These are phyloP conservation scores for Spongiforma sp. DNA, from an alignment of 1,284 basidiomycete species.

Conservation along the genomic window DNA sequence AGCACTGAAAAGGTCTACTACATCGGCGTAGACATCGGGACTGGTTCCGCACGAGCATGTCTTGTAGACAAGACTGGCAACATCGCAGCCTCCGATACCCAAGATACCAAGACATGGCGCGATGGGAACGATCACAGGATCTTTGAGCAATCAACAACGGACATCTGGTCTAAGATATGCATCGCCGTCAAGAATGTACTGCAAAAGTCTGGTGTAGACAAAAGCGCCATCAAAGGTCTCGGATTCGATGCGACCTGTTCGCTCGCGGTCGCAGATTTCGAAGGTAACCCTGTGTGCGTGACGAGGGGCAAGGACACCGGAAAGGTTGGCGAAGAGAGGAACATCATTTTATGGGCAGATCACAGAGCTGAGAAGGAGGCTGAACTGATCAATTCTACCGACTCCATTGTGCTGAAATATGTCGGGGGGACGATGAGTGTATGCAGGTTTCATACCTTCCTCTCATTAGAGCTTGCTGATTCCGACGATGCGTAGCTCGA, in stretches of 20 bases:
- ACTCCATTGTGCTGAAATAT: slow-evolving; percentile 89
- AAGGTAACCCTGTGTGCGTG: slow-evolving; percentile 82
- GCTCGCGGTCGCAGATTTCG: slow-evolving; percentile 82
- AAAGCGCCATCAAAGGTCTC: slow-evolving; percentile 80
- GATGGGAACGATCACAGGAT: slow-evolving; percentile 87
- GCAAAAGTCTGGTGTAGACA: slow-evolving; percentile 61
- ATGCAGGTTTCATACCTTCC: slow-evolving; percentile 39
- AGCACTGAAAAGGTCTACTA: slow-evolving; percentile 49
- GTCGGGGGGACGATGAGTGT: slow-evolving; percentile 98
- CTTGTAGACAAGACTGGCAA: slow-evolving; percentile 81
- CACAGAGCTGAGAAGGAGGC: slow-evolving; percentile 95
- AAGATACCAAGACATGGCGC: slow-evolving; percentile 86
- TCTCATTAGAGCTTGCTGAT: slow-evolving; percentile 9
- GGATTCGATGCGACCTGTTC: slow-evolving; percentile 99
- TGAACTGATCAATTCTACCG: slow-evolving; percentile 85
- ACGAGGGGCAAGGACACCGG: slow-evolving; percentile 74
- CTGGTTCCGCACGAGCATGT: slow-evolving; percentile 91
- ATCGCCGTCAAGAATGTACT: slow-evolving; percentile 76
- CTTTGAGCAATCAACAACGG: slow-evolving; percentile 91
- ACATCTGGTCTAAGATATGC: slow-evolving; percentile 88
- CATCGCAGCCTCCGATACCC: slow-evolving; percentile 78
- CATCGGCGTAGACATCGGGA: slow-evolving; percentile 83
- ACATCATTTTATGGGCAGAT: slow-evolving; percentile 93
- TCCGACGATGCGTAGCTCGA: slow-evolving; percentile 66
- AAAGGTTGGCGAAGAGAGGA: slow-evolving; percentile 64